Percentiles rank a stretch among this genome's conserved stretches.
Evolutionary conservation across 768 basidiomycete genomes (phyloP).

Genomic region (Trametes maxima): DNA sequence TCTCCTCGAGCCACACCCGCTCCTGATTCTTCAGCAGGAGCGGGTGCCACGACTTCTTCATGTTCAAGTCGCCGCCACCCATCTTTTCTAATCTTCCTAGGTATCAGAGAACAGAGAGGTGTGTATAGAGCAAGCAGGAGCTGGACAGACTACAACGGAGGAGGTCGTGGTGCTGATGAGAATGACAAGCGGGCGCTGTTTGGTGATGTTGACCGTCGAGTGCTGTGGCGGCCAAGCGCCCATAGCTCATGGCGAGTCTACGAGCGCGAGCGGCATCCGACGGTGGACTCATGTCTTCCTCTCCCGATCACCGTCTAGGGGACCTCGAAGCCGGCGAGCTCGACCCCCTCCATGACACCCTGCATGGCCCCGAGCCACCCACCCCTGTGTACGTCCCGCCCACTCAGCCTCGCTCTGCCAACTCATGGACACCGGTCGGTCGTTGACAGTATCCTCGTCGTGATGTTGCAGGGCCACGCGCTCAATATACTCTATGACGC

Average conservation of each 20-base stretch:
- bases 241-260: slow-evolving; percentile 16
- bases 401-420: slow-evolving; percentile 12
- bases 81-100: slow-evolving; percentile 57
- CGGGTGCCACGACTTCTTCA: slow-evolving; percentile 99
- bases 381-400: slow-evolving; percentile 29
- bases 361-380: slow-evolving; percentile 17
- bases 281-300: slow-evolving; percentile 29
- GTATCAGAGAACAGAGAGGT: slow-evolving; percentile 9
- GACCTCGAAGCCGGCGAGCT: slow-evolving; percentile 37
- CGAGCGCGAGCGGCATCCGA: slow-evolving; percentile 20
- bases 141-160: slow-evolving; percentile 12
- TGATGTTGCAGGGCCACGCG: slow-evolving; percentile 57
- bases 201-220: slow-evolving; percentile 34
- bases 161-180: slow-evolving; percentile 11
- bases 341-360: slow-evolving; percentile 32
- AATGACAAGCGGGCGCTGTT: slow-evolving; percentile 31
- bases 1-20: slow-evolving; percentile 98
- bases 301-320: slow-evolving; percentile 28
- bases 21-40: slow-evolving; percentile 98
- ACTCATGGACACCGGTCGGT: slow-evolving; percentile 22
- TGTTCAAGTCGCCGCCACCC: slow-evolving; percentile 98
- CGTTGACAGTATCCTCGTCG: slow-evolving; percentile 27
- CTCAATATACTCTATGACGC: slow-evolving; percentile 84
- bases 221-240: slow-evolving; percentile 8
- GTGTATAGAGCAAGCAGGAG: slow-evolving; percentile 20